Evolutionary conservation across 2,329 filamentous ascomycete genomes (phyloP), one percentile per base, ranked within the genome.

Genomic region (Trichoderma hamatum): DNA sequence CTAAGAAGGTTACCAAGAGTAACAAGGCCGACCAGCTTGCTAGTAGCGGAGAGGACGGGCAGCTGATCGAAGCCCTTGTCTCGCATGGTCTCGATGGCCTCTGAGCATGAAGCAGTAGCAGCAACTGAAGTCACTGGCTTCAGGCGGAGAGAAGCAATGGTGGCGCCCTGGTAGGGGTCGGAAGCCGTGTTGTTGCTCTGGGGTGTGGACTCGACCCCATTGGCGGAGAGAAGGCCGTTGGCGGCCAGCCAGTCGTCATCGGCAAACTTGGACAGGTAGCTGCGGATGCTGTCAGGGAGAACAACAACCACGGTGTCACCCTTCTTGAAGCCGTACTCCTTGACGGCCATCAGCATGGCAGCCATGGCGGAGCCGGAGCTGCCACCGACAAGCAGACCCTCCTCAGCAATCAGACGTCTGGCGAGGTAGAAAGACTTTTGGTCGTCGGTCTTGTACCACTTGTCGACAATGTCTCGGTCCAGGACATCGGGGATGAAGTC

Each of bases 221-320:
- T 80, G 72, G 81, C 78, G 28, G 63, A 46, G n/a, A 98, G 87
- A 28, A 99, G 92, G 78, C 95, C 91, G 82, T 99, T 99, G 72
- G 96, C 96, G 14, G 94, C 94, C 68, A 99, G 90, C 96, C 96
- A 99, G 84, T 98, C 96, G 78, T 99, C 96, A 78, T 99, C 96
- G 73, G 94, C 94, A 78, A 99, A 99, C 87, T 99, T 99, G 83
- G 92, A 95, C 30, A 99, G 89, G 80, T 99, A 99, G 81, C 93
- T 97, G 76, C 96, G 88, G 78, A 99, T 98, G 82, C 94, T 97
- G 80, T 99, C 96, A 1, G 96, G 96, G 21, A 97, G 85, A 65
- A 99, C 84, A 32, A 97, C 94, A 32, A 99, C 96, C 0, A 98
- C 89, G 1, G 94, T 89, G 76, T 99, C 94, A 69, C 92, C 92